A percentile compares a stretch with the other conserved stretches of the same genome.
Conservation (phyloP, 1,139 yeast species). For the Pichia sp. region DNA sequence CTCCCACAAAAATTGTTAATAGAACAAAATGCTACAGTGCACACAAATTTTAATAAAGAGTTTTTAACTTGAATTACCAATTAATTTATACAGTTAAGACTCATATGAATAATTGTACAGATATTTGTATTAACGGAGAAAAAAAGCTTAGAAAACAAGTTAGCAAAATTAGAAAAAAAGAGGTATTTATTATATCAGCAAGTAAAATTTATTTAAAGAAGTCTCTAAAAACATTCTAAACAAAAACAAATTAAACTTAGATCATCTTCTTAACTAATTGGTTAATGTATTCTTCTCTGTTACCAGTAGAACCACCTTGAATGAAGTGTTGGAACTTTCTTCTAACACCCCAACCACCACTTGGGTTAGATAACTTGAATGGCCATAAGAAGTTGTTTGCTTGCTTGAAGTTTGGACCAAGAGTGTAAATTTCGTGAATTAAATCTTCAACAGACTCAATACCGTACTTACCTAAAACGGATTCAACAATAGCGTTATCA, state of each 20-base stretch:
- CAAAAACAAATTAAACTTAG: conserved; percentile 37
- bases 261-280: conserved; percentile 96
- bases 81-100: not conserved
- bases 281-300: conserved; percentile 98
- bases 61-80: not conserved
- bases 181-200: not conserved
- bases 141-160: conserved; percentile 5
- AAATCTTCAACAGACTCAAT: conserved; percentile 93
- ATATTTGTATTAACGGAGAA: not conserved
- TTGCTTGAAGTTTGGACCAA: conserved; percentile 99
- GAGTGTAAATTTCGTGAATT: conserved; percentile 98
- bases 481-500: conserved; percentile 94
- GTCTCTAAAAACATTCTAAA: not conserved
- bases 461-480: conserved; percentile 92
- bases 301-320: conserved; percentile 99
- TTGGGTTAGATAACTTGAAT: conserved; percentile 98
- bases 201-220: not conserved
- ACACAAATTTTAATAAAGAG: too few species aligned
- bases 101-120: too few species aligned
- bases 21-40: too few species aligned
- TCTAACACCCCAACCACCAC: conserved; percentile 99
- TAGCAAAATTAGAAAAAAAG: not conserved
- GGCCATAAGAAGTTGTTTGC: conserved; percentile 99
- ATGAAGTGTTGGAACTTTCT: conserved; percentile 99
- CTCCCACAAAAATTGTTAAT: too few species aligned